Base-by-base conservation (phyloP, 768 basidiomycete genomes). In the Zangia roseola region DNA sequence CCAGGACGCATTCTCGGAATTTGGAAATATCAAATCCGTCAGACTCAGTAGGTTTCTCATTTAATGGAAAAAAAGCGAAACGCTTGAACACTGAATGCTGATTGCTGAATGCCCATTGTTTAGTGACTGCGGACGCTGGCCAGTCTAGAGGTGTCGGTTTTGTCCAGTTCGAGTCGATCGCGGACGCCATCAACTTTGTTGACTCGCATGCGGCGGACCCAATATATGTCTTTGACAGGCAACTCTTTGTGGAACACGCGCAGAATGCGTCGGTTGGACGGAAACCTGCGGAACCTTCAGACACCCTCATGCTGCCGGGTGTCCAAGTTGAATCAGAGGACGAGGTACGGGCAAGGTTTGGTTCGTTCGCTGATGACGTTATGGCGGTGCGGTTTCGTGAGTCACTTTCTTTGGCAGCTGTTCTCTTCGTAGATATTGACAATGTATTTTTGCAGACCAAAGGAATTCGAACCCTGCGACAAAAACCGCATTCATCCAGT, bases 401-500 rank as follows among this genome's bases (percentile, higher is more conserved):
- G 54, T 69, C 33, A 3, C 24, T 28, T 28, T 2, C 34, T 41
- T 24, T 33, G 13, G 14, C 12, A 31, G 26, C 20, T 1, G 10
- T 23, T 28, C 13, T 34, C 38, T 17, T 26, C 16, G 12, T 39
- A 4, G 24, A 10, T 45, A 20, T 49, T 51, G 13, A 49, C 2
- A 17, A 19, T 1, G 8, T 16, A 12, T 25, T 17, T 34, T 40
- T 75, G 70, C 71, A 68, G 61, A 45, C 51, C 59, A 64, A 50
- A 62, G 47, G n/a, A 50, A 65, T 20, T 70, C 62, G 0, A 69
- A 71, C 23, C 58, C 57, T 14, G 48, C 49, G 10, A 59, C 48
- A n/a, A 63, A 66, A 6, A 65, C 55, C 4, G 81, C 76, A 21
- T 86, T 83, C 66, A 60, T 86, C 47, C 74, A 81, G 51, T 84